Evolutionary conservation across 2,329 filamentous ascomycete species (phyloP), one percentile per base, ranked within the genome.

Genomic region (Coleophoma crateriformis): DNA sequence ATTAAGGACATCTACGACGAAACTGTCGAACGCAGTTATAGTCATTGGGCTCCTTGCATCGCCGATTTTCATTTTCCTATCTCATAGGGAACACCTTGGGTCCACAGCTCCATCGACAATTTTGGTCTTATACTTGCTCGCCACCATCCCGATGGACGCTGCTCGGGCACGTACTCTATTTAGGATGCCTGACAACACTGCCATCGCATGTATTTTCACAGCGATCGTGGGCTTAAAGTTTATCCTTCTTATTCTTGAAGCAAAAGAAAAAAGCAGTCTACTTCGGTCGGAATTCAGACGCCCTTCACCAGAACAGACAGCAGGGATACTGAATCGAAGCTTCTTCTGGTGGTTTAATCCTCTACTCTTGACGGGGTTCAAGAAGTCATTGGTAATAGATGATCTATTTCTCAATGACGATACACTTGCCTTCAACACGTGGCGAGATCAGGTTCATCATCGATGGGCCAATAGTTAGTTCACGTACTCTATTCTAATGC

Each of bases 281-380:
- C 22, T 44, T 44, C 12, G 22, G n/a, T 20, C 41, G 33, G 41
- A 44, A 32, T 44, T 33, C 7, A 44, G 19, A 20, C 3, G 8
- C 33, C 17, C 12, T 38, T 46, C 50, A 19, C 41, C 50, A 1
- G 64, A 67, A 46, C 58, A 63, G 20, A 62, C 60, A 6, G 58
- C 58, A 35, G 57, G 63, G 13, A 56, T 67, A 10, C 60, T 64
- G 35, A 58, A 53, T 17, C 58, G 61, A 14, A 57, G 59, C 15
- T 52, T 66, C 17, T 63, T 64, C 50, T 61, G 50, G 48, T 68
- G 64, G 64, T 50, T 67, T 5, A 67, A 65, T 37, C 50, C 50
- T n/a, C 46, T 67, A 11, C 63, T 68, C 46, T 27, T 55, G 12
- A 14, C 40, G 10, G 64, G 65, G 1, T 64, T 57, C 44, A 50